A percentile compares a stretch with the other conserved stretches of the same genome.
These are phyloP conservation scores for Phytopythium litorale DNA, from an alignment of 352 stramenopile genomes.

Conservation along the genomic window DNA sequence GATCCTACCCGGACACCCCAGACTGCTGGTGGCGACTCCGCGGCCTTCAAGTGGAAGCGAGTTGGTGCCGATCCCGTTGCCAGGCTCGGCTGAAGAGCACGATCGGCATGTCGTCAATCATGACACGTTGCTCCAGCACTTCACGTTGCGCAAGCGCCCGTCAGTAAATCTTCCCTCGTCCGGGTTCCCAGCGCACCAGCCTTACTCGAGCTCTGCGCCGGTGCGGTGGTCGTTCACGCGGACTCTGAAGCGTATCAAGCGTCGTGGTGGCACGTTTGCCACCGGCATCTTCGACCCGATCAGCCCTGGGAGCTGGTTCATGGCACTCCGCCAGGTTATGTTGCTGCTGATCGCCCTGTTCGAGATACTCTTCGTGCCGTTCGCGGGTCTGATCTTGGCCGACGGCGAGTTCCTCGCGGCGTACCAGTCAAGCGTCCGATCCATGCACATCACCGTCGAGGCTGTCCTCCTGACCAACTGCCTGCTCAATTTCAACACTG, in stretches of 20 bases:
- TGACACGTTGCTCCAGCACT: not conserved
- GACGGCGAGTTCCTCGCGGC: not conserved
- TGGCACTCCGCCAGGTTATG: not conserved
- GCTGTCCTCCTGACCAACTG: not conserved
- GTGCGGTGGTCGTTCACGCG: not conserved
- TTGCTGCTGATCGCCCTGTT: not conserved
- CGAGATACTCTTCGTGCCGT: not conserved
- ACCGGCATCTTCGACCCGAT: not conserved
- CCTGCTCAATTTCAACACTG: not conserved
- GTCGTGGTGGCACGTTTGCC: not conserved
- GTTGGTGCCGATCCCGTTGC: not conserved
- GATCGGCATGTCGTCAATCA: not conserved
- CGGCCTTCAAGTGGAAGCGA: not conserved
- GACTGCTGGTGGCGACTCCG: not conserved
- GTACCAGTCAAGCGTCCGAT: not conserved
- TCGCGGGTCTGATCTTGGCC: constrained; percentile 1
- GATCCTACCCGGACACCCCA: not conserved
- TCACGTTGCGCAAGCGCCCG: constrained; percentile 1
- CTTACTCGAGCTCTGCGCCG: not conserved
- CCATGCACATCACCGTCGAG: not conserved
- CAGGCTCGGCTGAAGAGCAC: not conserved
- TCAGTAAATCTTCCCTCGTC: not conserved
- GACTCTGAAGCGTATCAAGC: not conserved
- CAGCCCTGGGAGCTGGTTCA: not conserved
- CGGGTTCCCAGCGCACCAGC: not conserved